phyloP scores from a whole-genome alignment of 169 alveolate genomes.

The Theileria parva region DNA sequence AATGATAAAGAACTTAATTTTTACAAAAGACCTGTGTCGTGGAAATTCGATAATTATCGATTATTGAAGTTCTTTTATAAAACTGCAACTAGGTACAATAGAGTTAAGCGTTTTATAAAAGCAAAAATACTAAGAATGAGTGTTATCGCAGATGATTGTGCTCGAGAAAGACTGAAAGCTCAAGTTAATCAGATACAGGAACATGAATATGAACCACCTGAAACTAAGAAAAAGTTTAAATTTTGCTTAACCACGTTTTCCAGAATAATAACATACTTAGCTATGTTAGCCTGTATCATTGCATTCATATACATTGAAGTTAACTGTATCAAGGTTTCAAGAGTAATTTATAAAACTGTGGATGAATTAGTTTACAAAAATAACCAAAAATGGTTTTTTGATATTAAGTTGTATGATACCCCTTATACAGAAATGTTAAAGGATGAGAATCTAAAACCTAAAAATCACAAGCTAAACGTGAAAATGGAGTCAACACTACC shows the following conservation, averaged over 20 bases:
- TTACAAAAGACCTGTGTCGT: neutral
- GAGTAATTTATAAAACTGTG: neutral
- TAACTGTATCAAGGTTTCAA: constrained; percentile 4
- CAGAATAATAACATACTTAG: neutral
- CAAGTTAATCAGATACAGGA: neutral
- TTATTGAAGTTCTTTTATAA: neutral
- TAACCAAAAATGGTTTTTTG: neutral
- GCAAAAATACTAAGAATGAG: neutral
- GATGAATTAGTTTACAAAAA: neutral
- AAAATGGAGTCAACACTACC: neutral
- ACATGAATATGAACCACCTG: neutral
- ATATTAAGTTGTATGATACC: neutral
- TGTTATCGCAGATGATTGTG: neutral
- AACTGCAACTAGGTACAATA: neutral
- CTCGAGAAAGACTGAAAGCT: neutral
- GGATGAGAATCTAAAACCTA: neutral
- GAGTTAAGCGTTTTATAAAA: neutral
- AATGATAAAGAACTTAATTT: constrained; percentile 13
- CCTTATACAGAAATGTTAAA: neutral
- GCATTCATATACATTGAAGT: neutral
- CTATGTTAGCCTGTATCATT: neutral
- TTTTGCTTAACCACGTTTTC: neutral
- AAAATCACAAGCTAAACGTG: neutral
- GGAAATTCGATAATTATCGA: constrained; percentile 32
- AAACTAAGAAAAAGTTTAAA: neutral